Evolutionary conservation across 805 yeast genomes (phyloP).

Genomic region (Phaffomyces thermotolerans): DNA sequence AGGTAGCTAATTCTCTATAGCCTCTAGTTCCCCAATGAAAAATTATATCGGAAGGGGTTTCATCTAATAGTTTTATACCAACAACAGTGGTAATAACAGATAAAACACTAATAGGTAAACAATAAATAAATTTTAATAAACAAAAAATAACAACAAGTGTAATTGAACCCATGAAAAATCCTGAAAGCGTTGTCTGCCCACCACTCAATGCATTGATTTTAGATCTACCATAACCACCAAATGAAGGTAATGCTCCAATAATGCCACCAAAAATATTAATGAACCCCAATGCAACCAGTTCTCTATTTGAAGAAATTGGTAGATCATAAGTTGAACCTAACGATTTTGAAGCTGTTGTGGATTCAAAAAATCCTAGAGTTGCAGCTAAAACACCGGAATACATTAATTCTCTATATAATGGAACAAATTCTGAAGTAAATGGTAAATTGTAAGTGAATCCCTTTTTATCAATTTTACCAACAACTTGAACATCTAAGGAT

Average conservation of each 20-base stretch:
- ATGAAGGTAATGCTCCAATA: slow-evolving; percentile 68
- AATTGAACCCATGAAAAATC: slow-evolving; percentile 70
- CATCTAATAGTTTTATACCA: slow-evolving; percentile 72
- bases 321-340: slow-evolving; percentile 66
- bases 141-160: slow-evolving; percentile 59
- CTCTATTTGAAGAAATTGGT: slow-evolving; percentile 81
- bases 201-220: slow-evolving; percentile 84
- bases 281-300: slow-evolving; percentile 80
- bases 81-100: slow-evolving; percentile 76
- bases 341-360: slow-evolving; percentile 87
- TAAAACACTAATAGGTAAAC: slow-evolving; percentile 70
- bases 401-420: slow-evolving; percentile 47
- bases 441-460: slow-evolving; percentile 53
- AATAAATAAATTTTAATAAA: slow-evolving; percentile 57
- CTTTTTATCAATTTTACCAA: slow-evolving; percentile 59
- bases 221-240: slow-evolving; percentile 95
- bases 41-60: slow-evolving; percentile 68
- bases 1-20: slow-evolving; percentile 65
- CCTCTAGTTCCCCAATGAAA: slow-evolving; percentile 74
- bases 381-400: slow-evolving; percentile 74
- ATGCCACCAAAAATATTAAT: slow-evolving; percentile 55
- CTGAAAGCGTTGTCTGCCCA: slow-evolving; percentile 80
- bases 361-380: slow-evolving; percentile 83
- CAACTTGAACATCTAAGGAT: slow-evolving; percentile 51
- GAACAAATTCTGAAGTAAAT: slow-evolving; percentile 37